phyloP scores from a whole-genome alignment of 805 yeast genomes.

The Starmerella bombicola region DNA sequence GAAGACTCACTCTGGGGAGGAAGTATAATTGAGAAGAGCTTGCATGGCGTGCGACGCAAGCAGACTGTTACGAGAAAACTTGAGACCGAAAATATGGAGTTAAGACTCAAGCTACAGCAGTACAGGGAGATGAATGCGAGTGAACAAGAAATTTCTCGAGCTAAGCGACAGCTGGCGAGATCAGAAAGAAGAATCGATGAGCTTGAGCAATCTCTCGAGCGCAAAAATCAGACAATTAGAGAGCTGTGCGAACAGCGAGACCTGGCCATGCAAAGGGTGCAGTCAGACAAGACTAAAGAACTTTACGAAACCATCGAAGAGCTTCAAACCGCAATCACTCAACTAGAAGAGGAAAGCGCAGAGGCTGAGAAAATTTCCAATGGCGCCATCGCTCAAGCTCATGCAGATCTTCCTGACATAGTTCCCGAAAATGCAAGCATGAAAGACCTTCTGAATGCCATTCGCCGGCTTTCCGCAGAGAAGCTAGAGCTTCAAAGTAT shows the following conservation, averaged over 20 bases:
- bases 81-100: constrained; percentile 21
- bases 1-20: too few relatives aligned
- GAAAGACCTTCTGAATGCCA: constrained; percentile 3
- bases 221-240: constrained; percentile 10
- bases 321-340: constrained; percentile 8
- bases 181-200: constrained; percentile 15
- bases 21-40: not conserved
- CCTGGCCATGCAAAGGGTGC: not conserved
- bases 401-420: constrained; percentile 6
- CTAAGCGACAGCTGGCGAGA: constrained; percentile 4
- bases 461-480: not conserved
- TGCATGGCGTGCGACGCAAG: constrained; percentile 5
- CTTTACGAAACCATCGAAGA: constrained; percentile 5
- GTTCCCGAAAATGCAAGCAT: constrained; percentile 2
- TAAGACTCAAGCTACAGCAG: constrained; percentile 19
- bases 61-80: constrained; percentile 8
- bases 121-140: constrained; percentile 10
- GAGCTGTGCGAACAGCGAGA: constrained; percentile 10
- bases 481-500: not conserved
- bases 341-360: constrained; percentile 8
- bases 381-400: constrained; percentile 3
- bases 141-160: constrained; percentile 8
- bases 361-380: not conserved
- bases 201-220: constrained; percentile 14
- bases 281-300: not conserved